Evolutionary conservation across 345 rosid species (phyloP).

Genomic region (Aurinia saxatilis): DNA sequence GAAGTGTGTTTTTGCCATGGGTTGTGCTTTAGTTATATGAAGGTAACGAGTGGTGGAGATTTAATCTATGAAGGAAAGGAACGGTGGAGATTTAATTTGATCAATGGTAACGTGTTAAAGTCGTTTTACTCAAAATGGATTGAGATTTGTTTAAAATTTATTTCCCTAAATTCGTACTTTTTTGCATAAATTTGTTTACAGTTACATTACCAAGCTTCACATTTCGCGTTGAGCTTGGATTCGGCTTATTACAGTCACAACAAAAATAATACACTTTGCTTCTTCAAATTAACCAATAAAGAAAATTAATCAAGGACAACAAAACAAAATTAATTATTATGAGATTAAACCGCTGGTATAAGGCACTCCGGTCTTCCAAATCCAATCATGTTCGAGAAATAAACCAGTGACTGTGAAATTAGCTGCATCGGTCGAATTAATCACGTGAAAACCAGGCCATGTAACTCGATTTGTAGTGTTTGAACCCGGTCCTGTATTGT

Average conservation of each 20-base stretch:
- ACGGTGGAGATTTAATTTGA: neutral
- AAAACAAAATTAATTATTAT: neutral
- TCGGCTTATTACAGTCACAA: neutral
- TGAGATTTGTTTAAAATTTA: neutral
- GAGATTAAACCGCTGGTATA: slow-evolving; percentile 19
- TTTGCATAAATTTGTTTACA: neutral
- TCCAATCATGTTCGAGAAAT: slow-evolving; percentile 57
- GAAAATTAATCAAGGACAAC: neutral
- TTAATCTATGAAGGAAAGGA: neutral
- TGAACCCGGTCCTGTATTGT: slow-evolving; percentile 70
- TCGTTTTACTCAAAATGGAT: neutral
- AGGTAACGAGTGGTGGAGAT: neutral
- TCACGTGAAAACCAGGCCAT: slow-evolving; percentile 65
- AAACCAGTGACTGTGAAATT: slow-evolving; percentile 56
- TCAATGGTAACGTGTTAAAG: no score
- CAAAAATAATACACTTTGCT: neutral
- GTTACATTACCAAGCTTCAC: slow-evolving; percentile 4
- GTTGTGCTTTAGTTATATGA: slow-evolving; percentile 1
- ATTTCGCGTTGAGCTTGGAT: slow-evolving; percentile 12
- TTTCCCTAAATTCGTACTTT: neutral
- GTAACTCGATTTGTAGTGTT: slow-evolving; percentile 49
- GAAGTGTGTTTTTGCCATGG: neutral
- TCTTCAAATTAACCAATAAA: neutral
- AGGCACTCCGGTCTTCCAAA: slow-evolving; percentile 69
- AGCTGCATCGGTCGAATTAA: slow-evolving; percentile 57